Evolutionary conservation across 1,284 basidiomycete species (phyloP), one percentile per base, ranked within the genome.

Genomic region (Moesziomyces sp.): DNA sequence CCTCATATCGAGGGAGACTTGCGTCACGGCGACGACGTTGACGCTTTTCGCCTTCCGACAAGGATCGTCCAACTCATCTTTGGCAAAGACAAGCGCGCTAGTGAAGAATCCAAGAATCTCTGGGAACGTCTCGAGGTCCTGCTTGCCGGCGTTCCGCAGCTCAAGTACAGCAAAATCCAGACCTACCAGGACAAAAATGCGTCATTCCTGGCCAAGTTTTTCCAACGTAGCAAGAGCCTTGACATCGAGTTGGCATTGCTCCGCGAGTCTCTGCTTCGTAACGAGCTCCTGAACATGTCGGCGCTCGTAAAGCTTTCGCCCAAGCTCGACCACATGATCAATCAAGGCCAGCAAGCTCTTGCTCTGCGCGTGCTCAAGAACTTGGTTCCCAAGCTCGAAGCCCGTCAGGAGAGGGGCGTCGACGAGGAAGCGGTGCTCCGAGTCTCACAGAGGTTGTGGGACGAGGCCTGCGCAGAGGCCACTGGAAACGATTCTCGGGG

Each of bases 181-280:
- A 16, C 44, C 45, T 35, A 35, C 19, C 11, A 21, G 38, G 67
- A 60, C 35, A 46, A 44, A 11, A 18, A 59, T 26, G 38, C n/a
- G 4, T 21, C 28, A 2, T 57, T 48, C n/a, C 18, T 70, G 11
- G n/a, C 24, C 8, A 19, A 10, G 3, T 70, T 70, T 44, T 70
- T 70, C 43, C 19, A 30, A 6, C 57, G 40, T 19, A 70, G 67
- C 50, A 23, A 42, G 18, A 11, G 33, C 4, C 53, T 70, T 10
- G 19, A 19, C 16, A 49, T 70, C 43, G 57, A 70, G 23, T 33
- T 70, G 14, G 67, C 67, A 1, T 70, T 70, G 23, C 57, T 52
- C 11, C 52, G 67, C 24, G 67, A 70, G 54, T 35, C 61, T 0
- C 57, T 70, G 14, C 23, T 70, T 5, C 61, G 67, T 9, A 70